A percentile compares a stretch with the other conserved stretches of the same genome.
Conservation (phyloP, 2,329 filamentous ascomycete genomes). For the Zasmidium angulare region DNA sequence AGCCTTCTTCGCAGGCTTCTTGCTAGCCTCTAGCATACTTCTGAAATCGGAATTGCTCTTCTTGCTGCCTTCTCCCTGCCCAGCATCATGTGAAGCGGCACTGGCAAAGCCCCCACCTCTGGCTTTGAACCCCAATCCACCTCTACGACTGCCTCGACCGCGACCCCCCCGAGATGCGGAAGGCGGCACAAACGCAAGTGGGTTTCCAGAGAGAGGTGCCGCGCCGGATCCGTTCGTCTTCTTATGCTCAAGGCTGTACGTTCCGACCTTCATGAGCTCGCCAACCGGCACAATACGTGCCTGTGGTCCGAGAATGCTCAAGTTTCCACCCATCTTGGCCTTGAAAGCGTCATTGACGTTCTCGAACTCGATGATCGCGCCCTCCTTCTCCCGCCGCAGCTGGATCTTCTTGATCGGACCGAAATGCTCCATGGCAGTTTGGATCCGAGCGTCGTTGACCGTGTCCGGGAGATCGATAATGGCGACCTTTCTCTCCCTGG, state of each 20-base stretch:
- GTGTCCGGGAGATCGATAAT: constrained; percentile 89
- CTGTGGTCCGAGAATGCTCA: constrained; percentile 40
- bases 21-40: constrained; percentile 50
- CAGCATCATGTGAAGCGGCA: constrained; percentile 13
- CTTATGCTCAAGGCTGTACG: constrained; percentile 36
- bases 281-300: constrained; percentile 51
- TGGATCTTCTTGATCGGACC: constrained; percentile 74
- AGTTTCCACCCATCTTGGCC: constrained; percentile 54
- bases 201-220: constrained; percentile 22
- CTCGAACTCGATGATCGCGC: constrained; percentile 80
- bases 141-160: constrained; percentile 45
- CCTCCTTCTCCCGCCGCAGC: constrained; percentile 77
- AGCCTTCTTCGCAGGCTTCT: constrained; percentile 13
- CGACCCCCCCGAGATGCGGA: constrained; percentile 48
- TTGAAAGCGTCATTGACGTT: constrained; percentile 70
- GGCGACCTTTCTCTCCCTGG: constrained; percentile 67
- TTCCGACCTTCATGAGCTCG: constrained; percentile 45
- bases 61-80: constrained; percentile 28
- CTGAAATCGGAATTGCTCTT: constrained; percentile 62
- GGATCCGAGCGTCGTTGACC: constrained; percentile 82
- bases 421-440: constrained; percentile 67
- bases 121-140: constrained; percentile 52
- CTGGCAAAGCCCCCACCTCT: constrained; percentile 32
- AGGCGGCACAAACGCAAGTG: constrained; percentile 18
- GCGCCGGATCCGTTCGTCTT: constrained; percentile 24